Conservation (phyloP, 352 stramenopile genomes). For the Phytopythium montanum region DNA sequence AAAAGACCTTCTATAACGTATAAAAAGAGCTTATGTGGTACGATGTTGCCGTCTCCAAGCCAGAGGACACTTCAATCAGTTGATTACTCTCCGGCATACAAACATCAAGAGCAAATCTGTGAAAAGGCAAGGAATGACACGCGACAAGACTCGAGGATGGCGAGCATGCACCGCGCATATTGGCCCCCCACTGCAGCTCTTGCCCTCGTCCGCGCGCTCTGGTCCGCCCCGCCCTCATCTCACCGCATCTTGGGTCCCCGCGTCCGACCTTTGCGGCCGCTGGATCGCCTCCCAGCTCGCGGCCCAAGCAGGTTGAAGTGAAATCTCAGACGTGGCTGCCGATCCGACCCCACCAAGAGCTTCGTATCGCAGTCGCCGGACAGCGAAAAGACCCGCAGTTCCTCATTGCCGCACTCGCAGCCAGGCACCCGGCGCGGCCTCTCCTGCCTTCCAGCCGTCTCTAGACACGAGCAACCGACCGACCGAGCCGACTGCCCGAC, state of each 20-base stretch:
- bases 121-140: slow-evolving; percentile 1
- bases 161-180: neutral
- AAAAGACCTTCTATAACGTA: neutral
- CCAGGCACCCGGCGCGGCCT: neutral
- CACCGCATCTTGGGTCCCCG: neutral
- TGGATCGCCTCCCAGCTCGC: neutral
- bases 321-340: neutral
- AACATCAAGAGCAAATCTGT: neutral
- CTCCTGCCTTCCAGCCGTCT: no score
- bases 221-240: neutral
- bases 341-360: neutral
- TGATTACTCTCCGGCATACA: slow-evolving; percentile 3
- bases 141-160: neutral
- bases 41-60: neutral
- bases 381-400: neutral
- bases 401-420: neutral
- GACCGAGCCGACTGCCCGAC: neutral
- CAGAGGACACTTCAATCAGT: neutral
- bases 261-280: neutral
- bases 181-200: neutral
- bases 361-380: neutral
- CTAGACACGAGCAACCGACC: neutral
- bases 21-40: neutral
- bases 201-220: neutral
- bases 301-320: neutral